A percentile compares a stretch with the other conserved stretches of the same genome.
These are phyloP conservation scores for Pseudogymnoascus sp. DNA, from an alignment of 2,329 filamentous ascomycete species.

Conservation along the genomic window DNA sequence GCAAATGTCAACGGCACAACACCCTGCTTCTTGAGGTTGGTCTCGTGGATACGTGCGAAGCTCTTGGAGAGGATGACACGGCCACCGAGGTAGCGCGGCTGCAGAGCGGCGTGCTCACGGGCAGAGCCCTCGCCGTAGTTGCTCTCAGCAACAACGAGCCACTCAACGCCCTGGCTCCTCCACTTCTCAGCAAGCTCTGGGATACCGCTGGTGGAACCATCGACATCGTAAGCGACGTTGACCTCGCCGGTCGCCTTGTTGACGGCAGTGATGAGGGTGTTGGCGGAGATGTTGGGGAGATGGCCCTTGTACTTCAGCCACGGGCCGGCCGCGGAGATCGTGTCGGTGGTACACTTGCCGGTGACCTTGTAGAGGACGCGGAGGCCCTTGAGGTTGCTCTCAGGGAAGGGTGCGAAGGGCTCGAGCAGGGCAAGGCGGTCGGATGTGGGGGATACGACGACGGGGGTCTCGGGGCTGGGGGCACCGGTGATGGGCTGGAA, in stretches of 20 bases:
- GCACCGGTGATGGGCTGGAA: slow-evolving; percentile 65
- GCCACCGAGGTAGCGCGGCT: slow-evolving; percentile 83
- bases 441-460: slow-evolving; percentile 80
- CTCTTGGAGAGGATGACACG: slow-evolving; percentile 76
- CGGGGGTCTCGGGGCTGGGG: slow-evolving; percentile 60
- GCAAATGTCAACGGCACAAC: slow-evolving; percentile 89
- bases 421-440: slow-evolving; percentile 84
- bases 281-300: slow-evolving; percentile 92
- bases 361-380: slow-evolving; percentile 92
- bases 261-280: slow-evolving; percentile 91
- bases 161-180: slow-evolving; percentile 66
- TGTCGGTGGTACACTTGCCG: slow-evolving; percentile 97
- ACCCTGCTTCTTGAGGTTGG: slow-evolving; percentile 94
- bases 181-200: slow-evolving; percentile 79
- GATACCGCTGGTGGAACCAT: slow-evolving; percentile 67
- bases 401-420: slow-evolving; percentile 78
- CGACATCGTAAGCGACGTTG: slow-evolving; percentile 82
- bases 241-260: slow-evolving; percentile 90
- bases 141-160: slow-evolving; percentile 94
- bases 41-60: slow-evolving; percentile 90
- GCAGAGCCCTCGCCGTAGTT: slow-evolving; percentile 94
- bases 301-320: slow-evolving; percentile 99
- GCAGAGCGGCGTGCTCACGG: slow-evolving; percentile 80
- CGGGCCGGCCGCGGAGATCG: slow-evolving; percentile 90
- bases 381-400: slow-evolving; percentile 63